phyloP scores from a whole-genome alignment of 2,329 filamentous ascomycete species.

The Neocucurbitaria cava region DNA sequence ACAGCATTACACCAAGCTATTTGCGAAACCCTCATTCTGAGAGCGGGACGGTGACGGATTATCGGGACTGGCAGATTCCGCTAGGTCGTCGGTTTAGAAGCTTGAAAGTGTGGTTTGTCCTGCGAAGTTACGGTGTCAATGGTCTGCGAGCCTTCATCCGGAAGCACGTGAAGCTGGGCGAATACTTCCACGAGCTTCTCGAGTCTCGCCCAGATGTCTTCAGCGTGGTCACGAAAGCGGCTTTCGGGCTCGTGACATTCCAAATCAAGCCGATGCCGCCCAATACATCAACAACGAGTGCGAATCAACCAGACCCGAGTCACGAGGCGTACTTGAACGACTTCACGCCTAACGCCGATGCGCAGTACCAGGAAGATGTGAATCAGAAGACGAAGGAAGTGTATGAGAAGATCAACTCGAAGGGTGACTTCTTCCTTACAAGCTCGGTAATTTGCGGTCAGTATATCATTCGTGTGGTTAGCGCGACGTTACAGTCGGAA shows the following conservation, averaged over 20 bases:
- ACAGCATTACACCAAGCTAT: conserved; percentile 81
- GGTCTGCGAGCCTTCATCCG: conserved; percentile 78
- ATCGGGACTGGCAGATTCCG: conserved; percentile 96
- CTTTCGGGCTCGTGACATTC: conserved; percentile 83
- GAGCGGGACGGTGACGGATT: conserved; percentile 86
- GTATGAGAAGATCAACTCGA: conserved; percentile 75
- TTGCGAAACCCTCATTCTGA: conserved; percentile 83
- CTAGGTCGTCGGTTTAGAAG: conserved; percentile 87
- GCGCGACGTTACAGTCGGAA: conserved; percentile 72
- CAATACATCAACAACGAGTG: conserved; percentile 12
- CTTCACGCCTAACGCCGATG: conserved; percentile 44
- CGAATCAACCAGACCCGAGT: conserved; percentile 31
- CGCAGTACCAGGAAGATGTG: conserved; percentile 59
- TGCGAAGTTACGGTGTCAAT: conserved; percentile 79
- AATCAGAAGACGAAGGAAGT: conserved; percentile 76
- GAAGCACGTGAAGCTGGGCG: conserved; percentile 71
- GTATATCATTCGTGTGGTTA: conserved; percentile 83
- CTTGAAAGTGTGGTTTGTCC: conserved; percentile 94
- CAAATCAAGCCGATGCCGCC: conserved; percentile 54
- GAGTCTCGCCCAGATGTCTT: conserved; percentile 72
- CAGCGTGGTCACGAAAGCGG: conserved; percentile 73
- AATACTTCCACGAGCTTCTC: conserved; percentile 71
- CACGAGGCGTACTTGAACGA: conserved; percentile 44
- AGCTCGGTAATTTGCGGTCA: conserved; percentile 74
- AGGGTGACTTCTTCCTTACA: conserved; percentile 83